These are phyloP conservation scores for Scenedesmus sp. DNA, from an alignment of 163 green algal species.

Conservation along the genomic window DNA sequence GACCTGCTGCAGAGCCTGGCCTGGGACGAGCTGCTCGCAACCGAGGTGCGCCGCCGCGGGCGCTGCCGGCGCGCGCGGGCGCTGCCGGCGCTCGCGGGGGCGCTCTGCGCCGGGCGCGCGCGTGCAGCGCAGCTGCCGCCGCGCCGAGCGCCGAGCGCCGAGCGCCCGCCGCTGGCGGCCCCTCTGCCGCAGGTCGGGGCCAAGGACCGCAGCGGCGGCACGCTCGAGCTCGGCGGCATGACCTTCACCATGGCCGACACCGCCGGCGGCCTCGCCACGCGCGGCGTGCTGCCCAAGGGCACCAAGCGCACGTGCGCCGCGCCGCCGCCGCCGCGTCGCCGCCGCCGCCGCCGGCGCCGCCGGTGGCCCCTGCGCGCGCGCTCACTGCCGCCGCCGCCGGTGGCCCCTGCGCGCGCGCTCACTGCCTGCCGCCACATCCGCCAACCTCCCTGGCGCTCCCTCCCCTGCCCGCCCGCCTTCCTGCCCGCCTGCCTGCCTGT, in stretches of 20 bases:
- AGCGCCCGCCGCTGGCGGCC: no score
- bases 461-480: background rate
- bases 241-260: conserved; percentile 71
- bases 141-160: conserved; percentile 45
- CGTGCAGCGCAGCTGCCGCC: conserved; percentile 25
- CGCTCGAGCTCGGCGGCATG: conserved; percentile 45
- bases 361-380: no score
- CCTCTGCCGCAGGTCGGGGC: no score
- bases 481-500: background rate
- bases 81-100: no score
- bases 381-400: no score
- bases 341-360: no score
- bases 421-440: background rate
- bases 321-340: no score
- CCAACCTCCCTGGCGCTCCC: background rate
- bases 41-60: conserved; percentile 58
- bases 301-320: conserved; percentile 73
- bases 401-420: no score
- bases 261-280: conserved; percentile 53
- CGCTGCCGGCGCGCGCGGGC: no score
- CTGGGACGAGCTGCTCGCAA: conserved; percentile 66
- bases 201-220: background rate
- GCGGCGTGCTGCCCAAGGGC: conserved; percentile 75
- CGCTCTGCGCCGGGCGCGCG: no score
- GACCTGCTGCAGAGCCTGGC: conserved; percentile 59